Conservation (phyloP, 495 filamentous ascomycete genomes). For the Chaetomium tenue region DNA sequence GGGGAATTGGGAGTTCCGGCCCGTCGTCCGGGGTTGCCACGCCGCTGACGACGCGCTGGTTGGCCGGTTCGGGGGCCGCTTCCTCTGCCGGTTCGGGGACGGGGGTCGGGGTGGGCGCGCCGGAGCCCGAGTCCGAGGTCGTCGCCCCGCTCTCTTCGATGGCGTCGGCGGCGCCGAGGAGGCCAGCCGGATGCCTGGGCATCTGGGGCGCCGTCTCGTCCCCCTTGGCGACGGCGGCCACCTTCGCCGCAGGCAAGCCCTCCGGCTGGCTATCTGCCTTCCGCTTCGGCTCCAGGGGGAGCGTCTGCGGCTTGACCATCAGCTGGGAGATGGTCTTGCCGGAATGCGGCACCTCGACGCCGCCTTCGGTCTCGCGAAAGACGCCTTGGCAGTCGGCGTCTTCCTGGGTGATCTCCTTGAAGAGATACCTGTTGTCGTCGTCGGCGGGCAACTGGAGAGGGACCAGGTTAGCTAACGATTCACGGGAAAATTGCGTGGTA, state of each 20-base stretch:
- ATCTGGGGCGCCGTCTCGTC: conserved; percentile 29
- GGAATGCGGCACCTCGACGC: conserved; percentile 40
- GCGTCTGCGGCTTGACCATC: conserved; percentile 29
- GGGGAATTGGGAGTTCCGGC: conserved; percentile 40
- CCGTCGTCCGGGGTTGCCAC: conserved; percentile 24
- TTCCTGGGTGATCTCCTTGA: conserved; percentile 36
- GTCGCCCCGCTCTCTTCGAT: conserved; percentile 35
- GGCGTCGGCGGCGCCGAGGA: conserved; percentile 44
- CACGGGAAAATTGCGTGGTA: neutral
- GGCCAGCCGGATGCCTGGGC: conserved; percentile 42
- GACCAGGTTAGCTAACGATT: conserved; percentile 16
- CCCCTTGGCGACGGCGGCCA: conserved; percentile 29
- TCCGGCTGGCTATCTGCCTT: conserved; percentile 45
- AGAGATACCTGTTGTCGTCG: conserved; percentile 34
- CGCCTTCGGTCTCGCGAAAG: conserved; percentile 32
- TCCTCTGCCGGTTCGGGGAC: conserved; percentile 30
- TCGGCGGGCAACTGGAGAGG: conserved; percentile 34
- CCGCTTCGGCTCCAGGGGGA: conserved; percentile 38
- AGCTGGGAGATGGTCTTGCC: conserved; percentile 28
- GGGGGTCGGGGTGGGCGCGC: conserved; percentile 43
- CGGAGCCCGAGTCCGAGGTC: conserved; percentile 38
- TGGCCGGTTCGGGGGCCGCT: conserved; percentile 21
- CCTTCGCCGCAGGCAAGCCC: conserved; percentile 42
- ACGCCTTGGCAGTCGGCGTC: conserved; percentile 34
- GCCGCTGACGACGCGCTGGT: conserved; percentile 21